A percentile compares a stretch with the other conserved stretches of the same genome.
Conservation (phyloP, 2,329 filamentous ascomycete species). For the Ustulina deusta region DNA sequence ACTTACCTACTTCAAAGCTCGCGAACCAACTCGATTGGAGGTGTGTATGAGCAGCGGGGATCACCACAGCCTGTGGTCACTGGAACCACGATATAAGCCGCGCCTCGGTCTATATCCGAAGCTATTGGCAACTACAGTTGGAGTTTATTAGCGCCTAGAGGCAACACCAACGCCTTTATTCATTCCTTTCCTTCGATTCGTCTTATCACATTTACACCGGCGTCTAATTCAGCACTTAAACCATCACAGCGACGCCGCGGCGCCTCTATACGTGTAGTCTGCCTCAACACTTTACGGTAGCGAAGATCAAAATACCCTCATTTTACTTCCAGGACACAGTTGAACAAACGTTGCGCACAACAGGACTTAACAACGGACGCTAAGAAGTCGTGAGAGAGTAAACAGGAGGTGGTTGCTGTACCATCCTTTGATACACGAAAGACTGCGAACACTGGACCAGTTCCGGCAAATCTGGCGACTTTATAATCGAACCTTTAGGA, state of each 20-base stretch:
- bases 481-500: not conserved
- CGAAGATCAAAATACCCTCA: constrained; percentile 8
- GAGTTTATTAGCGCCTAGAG: constrained; percentile 21
- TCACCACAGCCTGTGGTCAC: constrained; percentile 28
- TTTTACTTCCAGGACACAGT: not conserved
- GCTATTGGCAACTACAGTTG: constrained; percentile 16
- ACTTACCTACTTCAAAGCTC: constrained; percentile 43
- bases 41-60: constrained; percentile 35
- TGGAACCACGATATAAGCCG: constrained; percentile 16
- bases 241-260: constrained; percentile 12
- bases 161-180: constrained; percentile 10
- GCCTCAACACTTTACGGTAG: not conserved
- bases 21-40: constrained; percentile 38
- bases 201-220: constrained; percentile 23
- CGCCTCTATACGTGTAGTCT: constrained; percentile 4
- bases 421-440: constrained; percentile 17
- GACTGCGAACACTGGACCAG: constrained; percentile 13
- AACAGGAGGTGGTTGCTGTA: constrained; percentile 19
- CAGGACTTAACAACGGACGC: not conserved
- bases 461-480: constrained; percentile 8
- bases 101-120: constrained; percentile 23
- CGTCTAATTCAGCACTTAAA: constrained; percentile 8
- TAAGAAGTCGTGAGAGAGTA: constrained; percentile 19
- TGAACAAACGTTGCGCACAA: constrained; percentile 10
- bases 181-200: constrained; percentile 17